A percentile compares a stretch with the other conserved stretches of the same genome.
Conservation (phyloP, 2,329 filamentous ascomycete genomes). For the Aspergillus vadensis region DNA sequence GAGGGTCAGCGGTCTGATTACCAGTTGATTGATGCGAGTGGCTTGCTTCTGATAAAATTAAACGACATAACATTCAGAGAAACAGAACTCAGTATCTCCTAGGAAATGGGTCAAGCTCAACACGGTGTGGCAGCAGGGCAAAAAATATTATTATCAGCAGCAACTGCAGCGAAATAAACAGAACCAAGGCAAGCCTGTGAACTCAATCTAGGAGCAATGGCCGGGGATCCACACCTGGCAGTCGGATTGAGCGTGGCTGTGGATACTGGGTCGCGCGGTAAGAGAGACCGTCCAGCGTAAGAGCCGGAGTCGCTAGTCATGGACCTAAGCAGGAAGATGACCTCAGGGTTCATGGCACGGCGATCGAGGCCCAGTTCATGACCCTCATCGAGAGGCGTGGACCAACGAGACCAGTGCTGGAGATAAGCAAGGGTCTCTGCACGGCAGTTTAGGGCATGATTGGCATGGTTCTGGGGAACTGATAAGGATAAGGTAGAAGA, state of each 20-base stretch:
- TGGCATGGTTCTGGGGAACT: conserved; percentile 3
- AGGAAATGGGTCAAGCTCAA: neutral
- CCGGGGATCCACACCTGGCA: neutral
- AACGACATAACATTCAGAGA: neutral
- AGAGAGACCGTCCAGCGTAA: neutral
- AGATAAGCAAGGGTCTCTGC: conserved; percentile 10
- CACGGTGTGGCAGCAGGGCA: neutral
- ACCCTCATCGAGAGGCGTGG: neutral
- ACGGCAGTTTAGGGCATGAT: conserved; percentile 2
- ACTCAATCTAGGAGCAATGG: conserved; percentile 3
- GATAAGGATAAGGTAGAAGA: conserved; percentile 3
- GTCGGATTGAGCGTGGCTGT: conserved; percentile 1
- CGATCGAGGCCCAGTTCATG: conserved; percentile 3
- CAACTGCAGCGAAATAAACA: neutral
- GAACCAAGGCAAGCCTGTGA: neutral
- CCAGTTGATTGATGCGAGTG: neutral
- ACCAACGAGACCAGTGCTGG: neutral
- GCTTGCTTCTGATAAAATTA: neutral
- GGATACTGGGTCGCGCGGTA: conserved; percentile 7
- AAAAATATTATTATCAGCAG: neutral
- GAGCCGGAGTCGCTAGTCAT: neutral
- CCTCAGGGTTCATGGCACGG: conserved; percentile 10
- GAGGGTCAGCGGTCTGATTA: neutral
- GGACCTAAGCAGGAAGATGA: neutral
- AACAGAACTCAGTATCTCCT: neutral